These are phyloP conservation scores for Linnemannia exigua DNA, from an alignment of 192 early-diverging fungal species.

Conservation along the genomic window DNA sequence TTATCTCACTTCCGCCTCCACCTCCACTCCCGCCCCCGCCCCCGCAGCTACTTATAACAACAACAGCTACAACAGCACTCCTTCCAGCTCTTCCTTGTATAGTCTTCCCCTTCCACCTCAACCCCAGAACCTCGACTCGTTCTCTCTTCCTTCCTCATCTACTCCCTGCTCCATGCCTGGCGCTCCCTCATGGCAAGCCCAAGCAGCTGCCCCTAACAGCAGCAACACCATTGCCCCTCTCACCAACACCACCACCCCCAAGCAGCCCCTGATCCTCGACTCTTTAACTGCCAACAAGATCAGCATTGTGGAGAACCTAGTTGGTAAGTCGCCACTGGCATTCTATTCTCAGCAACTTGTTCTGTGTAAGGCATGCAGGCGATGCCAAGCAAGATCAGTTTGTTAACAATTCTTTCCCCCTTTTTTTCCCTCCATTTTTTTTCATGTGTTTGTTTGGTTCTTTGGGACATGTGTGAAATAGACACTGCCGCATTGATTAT, in stretches of 20 bases:
- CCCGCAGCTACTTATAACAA: not conserved
- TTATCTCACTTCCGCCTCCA: not conserved
- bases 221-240: conserved; percentile 7
- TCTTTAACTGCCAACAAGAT: conserved; percentile 40
- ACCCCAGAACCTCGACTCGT: conserved; percentile 38
- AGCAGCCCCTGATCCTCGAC: conserved; percentile 48
- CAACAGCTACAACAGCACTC: not conserved
- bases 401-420: not conserved
- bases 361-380: not conserved
- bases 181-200: conserved; percentile 37
- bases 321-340: conserved; percentile 27
- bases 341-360: not conserved
- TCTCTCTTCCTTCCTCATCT: conserved; percentile 46
- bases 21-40: not conserved
- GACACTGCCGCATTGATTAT: conserved; percentile 76
- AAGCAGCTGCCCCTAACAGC: not conserved
- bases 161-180: conserved; percentile 39
- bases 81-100: conserved; percentile 31
- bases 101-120: conserved; percentile 46
- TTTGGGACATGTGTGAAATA: conserved; percentile 24
- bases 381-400: not conserved
- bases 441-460: not conserved
- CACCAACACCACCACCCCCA: conserved; percentile 28
- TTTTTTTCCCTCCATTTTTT: not conserved
- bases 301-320: conserved; percentile 48